These are phyloP conservation scores for Didymosphaeria variabile DNA, from an alignment of 2,329 filamentous ascomycete genomes.

Conservation along the genomic window DNA sequence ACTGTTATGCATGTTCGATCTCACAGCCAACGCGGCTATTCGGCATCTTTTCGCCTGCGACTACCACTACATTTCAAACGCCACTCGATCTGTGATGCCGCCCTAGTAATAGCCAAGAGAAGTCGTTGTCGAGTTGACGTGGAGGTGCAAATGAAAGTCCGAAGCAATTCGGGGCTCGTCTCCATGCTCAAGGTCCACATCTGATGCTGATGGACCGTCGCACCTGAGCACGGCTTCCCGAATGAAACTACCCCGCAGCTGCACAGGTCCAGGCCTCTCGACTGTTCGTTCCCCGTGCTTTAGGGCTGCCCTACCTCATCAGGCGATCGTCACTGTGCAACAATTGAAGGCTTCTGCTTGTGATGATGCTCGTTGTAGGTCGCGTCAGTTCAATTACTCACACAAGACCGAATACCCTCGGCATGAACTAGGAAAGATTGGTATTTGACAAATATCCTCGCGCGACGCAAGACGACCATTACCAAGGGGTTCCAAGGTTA, in stretches of 20 bases:
- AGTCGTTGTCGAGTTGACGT: neutral
- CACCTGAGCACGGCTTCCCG: neutral
- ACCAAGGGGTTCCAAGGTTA: neutral
- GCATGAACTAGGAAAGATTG: neutral
- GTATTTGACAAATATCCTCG: neutral
- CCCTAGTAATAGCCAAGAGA: neutral
- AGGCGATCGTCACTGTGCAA: constrained; percentile 1
- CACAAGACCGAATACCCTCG: neutral
- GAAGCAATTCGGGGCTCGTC: neutral
- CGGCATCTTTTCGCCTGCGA: neutral
- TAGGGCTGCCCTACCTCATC: neutral
- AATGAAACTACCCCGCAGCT: neutral
- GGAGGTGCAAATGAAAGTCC: neutral
- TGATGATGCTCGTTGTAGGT: neutral
- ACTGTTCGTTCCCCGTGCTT: neutral
- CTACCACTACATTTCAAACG: neutral
- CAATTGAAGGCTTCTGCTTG: neutral
- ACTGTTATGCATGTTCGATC: neutral
- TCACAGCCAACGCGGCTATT: neutral
- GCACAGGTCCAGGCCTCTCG: constrained; percentile 3
- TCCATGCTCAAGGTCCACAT: neutral
- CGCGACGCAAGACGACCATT: neutral
- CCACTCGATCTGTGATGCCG: neutral
- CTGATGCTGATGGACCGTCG: neutral
- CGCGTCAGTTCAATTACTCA: neutral